These are phyloP conservation scores for Hirschfeldia incana DNA, from an alignment of 345 rosid species.

Conservation along the genomic window DNA sequence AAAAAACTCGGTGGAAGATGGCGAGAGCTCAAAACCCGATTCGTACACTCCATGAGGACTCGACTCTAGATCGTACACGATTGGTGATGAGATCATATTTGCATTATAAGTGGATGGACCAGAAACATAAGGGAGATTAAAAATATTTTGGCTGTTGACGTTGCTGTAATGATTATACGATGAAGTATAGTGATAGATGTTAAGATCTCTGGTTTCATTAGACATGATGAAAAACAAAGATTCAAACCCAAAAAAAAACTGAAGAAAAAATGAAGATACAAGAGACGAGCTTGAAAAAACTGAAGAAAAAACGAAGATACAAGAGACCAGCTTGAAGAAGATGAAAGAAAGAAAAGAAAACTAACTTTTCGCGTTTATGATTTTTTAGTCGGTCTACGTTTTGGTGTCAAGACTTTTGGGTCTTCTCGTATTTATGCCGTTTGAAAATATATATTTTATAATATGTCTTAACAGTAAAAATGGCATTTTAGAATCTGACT, in stretches of 20 bases:
- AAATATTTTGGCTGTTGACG: slow-evolving; percentile 16
- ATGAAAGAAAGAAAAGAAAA: slow-evolving; percentile 17
- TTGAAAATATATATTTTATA: slow-evolving; percentile 21
- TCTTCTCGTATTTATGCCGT: slow-evolving; percentile 39
- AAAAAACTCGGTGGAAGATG: slow-evolving; percentile 49
- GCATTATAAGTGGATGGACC: slow-evolving; percentile 38
- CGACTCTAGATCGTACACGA: slow-evolving; percentile 54
- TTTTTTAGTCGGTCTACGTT: slow-evolving; percentile 30
- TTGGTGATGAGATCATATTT: slow-evolving; percentile 39
- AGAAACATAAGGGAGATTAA: slow-evolving; percentile 43
- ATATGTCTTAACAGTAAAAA: not conserved
- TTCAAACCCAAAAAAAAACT: not conserved
- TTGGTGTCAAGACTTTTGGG: slow-evolving; percentile 34
- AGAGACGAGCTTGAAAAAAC: slow-evolving; percentile 26
- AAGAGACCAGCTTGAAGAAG: slow-evolving; percentile 32
- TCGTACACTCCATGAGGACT: slow-evolving; percentile 54
- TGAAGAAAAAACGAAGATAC: not conserved
- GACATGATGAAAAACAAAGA: slow-evolving; percentile 54
- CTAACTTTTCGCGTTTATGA: slow-evolving; percentile 14
- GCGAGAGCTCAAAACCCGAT: slow-evolving; percentile 57
- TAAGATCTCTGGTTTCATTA: slow-evolving; percentile 57
- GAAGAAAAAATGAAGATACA: not conserved
- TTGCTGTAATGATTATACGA: slow-evolving; percentile 28
- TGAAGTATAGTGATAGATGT: slow-evolving; percentile 41
- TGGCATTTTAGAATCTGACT: not conserved